These are phyloP conservation scores for Aspergillus taichungensis DNA, from an alignment of 495 filamentous ascomycete species.

Conservation along the genomic window DNA sequence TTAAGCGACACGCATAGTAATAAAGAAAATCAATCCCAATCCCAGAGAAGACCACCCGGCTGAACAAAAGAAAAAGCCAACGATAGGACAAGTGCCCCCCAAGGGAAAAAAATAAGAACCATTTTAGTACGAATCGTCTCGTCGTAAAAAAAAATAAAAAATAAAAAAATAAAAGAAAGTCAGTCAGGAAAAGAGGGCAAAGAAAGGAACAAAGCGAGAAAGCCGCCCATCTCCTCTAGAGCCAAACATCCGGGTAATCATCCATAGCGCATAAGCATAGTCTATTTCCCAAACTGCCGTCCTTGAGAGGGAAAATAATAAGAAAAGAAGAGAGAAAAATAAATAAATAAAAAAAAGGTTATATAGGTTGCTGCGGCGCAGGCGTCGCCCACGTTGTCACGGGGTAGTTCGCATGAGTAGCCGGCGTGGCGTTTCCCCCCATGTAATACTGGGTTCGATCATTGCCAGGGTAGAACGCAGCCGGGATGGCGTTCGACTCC, in stretches of 20 bases:
- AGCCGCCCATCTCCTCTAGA: conserved; percentile 20
- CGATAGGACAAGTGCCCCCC: not conserved
- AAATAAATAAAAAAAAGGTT: conserved; percentile 9
- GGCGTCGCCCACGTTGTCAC: conserved; percentile 35
- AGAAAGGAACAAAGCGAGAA: conserved; percentile 2
- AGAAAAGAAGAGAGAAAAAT: conserved; percentile 2
- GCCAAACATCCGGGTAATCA: conserved; percentile 14
- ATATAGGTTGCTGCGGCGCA: conserved; percentile 37
- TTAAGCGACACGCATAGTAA: conserved; percentile 10
- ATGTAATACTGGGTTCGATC: conserved; percentile 34
- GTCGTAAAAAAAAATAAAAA: conserved; percentile 11
- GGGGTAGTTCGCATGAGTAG: conserved; percentile 29
- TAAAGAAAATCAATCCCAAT: conserved; percentile 7
- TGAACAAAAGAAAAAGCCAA: conserved; percentile 2
- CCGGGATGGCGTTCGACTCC: conserved; percentile 31
- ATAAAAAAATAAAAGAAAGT: conserved; percentile 3
- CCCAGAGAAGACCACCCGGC: conserved; percentile 4
- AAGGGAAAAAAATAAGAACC: conserved; percentile 5
- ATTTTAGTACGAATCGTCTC: conserved; percentile 14
- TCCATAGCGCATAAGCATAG: conserved; percentile 14
- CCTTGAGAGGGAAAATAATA: conserved; percentile 11
- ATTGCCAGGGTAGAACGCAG: conserved; percentile 23
- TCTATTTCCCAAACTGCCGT: conserved; percentile 20
- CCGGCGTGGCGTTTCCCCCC: conserved; percentile 16
- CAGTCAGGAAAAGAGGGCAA: not conserved